Conservation (phyloP, 2,329 filamentous ascomycete genomes). For the Monosporascus sp. region DNA sequence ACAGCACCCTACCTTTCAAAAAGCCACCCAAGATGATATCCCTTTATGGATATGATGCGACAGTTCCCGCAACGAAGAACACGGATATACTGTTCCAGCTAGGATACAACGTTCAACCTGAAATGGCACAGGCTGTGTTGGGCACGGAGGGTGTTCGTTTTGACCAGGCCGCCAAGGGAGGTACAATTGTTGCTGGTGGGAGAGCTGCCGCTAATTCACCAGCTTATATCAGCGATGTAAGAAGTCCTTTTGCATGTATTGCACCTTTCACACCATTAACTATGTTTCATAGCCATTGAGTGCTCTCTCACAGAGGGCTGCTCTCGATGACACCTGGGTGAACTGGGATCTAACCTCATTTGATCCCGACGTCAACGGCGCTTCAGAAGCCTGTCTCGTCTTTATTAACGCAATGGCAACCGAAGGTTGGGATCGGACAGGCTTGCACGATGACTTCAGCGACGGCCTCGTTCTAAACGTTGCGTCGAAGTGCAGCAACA, state of each 20-base stretch:
- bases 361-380: constrained; percentile 39
- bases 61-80: constrained; percentile 40
- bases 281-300: constrained; percentile 43
- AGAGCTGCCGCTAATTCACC: constrained; percentile 46
- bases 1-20: constrained; percentile 55
- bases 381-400: constrained; percentile 57
- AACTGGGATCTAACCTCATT: constrained; percentile 48
- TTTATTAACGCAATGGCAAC: constrained; percentile 68
- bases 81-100: constrained; percentile 38
- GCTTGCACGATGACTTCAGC: constrained; percentile 63
- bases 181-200: constrained; percentile 47
- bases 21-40: constrained; percentile 50
- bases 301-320: constrained; percentile 50
- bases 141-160: constrained; percentile 36
- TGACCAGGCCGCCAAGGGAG: constrained; percentile 43
- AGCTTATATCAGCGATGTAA: constrained; percentile 43
- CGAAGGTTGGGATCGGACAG: constrained; percentile 65
- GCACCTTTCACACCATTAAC: constrained; percentile 15
- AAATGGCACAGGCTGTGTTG: constrained; percentile 39
- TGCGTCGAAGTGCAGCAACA: constrained; percentile 54
- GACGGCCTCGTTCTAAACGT: constrained; percentile 55
- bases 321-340: constrained; percentile 49
- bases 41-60: constrained; percentile 61
- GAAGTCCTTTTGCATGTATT: constrained; percentile 1
- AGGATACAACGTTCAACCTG: constrained; percentile 40